phyloP scores from a whole-genome alignment of 2,329 filamentous ascomycete genomes.

The Apiospora malaysiana region DNA sequence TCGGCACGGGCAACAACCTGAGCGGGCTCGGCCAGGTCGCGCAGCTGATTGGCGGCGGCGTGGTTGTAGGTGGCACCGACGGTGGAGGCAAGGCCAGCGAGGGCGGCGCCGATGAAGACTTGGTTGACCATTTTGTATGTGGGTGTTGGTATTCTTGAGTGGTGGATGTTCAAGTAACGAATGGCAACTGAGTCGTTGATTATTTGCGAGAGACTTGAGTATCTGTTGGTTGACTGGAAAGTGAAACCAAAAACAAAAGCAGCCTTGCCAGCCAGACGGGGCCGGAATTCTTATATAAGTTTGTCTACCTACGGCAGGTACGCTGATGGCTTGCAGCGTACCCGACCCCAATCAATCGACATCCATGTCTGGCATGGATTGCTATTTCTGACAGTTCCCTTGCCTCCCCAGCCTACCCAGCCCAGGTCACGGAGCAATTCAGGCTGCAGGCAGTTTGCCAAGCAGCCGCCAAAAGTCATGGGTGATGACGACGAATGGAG shows the following conservation, averaged over 20 bases:
- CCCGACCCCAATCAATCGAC: not conserved
- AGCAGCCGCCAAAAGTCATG: not conserved
- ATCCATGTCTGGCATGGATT: not conserved
- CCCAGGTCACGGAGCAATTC: no score
- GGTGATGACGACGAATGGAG: not conserved
- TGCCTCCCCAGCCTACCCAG: not conserved
- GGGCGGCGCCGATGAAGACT: slow-evolving; percentile 7
- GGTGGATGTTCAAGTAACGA: not conserved
- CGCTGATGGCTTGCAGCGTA: not conserved
- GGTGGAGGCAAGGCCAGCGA: slow-evolving; percentile 17
- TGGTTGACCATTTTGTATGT: slow-evolving; percentile 14
- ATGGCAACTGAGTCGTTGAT: not conserved
- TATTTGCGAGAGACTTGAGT: not conserved
- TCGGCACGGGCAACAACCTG: not conserved
- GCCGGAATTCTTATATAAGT: not conserved
- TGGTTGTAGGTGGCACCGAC: slow-evolving; percentile 12
- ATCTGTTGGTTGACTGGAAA: not conserved
- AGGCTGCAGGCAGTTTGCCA: not conserved
- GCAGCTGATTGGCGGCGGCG: slow-evolving; percentile 8
- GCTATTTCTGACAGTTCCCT: not conserved
- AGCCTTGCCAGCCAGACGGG: not conserved
- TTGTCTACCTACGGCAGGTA: no score
- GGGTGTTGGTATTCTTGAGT: not conserved
- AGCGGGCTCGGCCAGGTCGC: not conserved
- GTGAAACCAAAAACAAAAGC: not conserved